Evolutionary conservation across 306 rosid species (phyloP), one percentile per base, ranked within the genome.

Genomic region (Mimosa pudica): DNA sequence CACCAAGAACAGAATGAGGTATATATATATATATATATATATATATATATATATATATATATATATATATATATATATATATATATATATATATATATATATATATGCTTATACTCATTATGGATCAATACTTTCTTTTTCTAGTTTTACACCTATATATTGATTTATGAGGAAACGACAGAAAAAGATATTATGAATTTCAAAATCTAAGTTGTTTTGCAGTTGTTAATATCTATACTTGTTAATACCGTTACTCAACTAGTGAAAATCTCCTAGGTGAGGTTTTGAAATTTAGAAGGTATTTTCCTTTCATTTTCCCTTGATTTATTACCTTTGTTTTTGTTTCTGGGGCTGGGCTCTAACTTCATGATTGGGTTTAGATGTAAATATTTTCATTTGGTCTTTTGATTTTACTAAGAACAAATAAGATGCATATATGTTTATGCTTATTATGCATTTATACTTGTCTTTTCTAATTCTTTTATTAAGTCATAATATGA

Each of bases 401-500:
- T 36, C 44, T 18, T 38, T 72, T 42, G 30, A 64, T 51, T 80
- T 16, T 38, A 9, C 47, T 12, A 32, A 5, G 41, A 76, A 35
- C 73, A 42, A 54, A 57, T 42, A n/a, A 17, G 7, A 68, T 61
- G 41, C 33, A 35, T 35, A 20, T 46, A 63, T 33, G 38, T 81
- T 30, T 52, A 49, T 48, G 3, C 58, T 30, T 62, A 52, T 30
- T 4, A 44, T 55, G 52, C 45, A 55, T 61, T 11, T 35, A 18
- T n/a, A 18, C 8, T 12, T 36, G 38, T 18, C 49, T 77, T 65
- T 18, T 48, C 73, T 63, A 13, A 51, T 67, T 77, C 74, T 38
- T 65, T 52, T 18, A 24, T 77, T 66, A 8, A 66, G 36, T 65
- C 52, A 62, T 35, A n/a, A n/a, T 36, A 42, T 44, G 45, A 66